These are phyloP conservation scores for Omphalea diandra DNA, from an alignment of 441 rosid species.

Conservation along the genomic window DNA sequence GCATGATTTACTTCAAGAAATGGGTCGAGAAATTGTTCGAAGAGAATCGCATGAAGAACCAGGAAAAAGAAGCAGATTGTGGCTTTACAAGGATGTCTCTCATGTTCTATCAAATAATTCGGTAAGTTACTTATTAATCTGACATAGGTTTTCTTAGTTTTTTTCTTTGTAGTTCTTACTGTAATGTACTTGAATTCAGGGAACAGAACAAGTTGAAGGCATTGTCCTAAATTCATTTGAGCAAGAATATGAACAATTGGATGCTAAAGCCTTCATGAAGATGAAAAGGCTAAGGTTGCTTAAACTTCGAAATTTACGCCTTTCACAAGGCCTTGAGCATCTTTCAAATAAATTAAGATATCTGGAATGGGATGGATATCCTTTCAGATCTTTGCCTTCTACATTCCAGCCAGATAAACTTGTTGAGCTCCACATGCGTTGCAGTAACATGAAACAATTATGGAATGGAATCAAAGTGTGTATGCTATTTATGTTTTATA, in stretches of 20 bases:
- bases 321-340: conserved; percentile 5
- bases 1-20: conserved; percentile 41
- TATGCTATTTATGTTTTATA: not conserved
- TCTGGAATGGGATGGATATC: conserved; percentile 17
- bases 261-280: conserved; percentile 20
- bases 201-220: conserved; percentile 31
- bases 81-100: conserved; percentile 27
- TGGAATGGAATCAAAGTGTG: conserved; percentile 21
- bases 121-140: conserved; percentile 5
- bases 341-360: conserved; percentile 10
- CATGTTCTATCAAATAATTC: conserved; percentile 16
- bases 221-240: conserved; percentile 13
- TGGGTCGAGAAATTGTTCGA: conserved; percentile 48
- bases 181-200: conserved; percentile 1
- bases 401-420: conserved; percentile 13
- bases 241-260: not conserved
- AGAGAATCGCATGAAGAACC: conserved; percentile 26
- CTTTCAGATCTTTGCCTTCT: conserved; percentile 21
- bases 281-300: conserved; percentile 33
- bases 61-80: conserved; percentile 44
- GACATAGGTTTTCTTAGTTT: not conserved
- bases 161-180: not conserved
- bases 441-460: conserved; percentile 10
- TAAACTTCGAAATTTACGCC: not conserved
- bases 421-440: conserved; percentile 16